Evolutionary conservation across 257 asterid genomes (phyloP).

Genomic region (Cinchona pubescens): DNA sequence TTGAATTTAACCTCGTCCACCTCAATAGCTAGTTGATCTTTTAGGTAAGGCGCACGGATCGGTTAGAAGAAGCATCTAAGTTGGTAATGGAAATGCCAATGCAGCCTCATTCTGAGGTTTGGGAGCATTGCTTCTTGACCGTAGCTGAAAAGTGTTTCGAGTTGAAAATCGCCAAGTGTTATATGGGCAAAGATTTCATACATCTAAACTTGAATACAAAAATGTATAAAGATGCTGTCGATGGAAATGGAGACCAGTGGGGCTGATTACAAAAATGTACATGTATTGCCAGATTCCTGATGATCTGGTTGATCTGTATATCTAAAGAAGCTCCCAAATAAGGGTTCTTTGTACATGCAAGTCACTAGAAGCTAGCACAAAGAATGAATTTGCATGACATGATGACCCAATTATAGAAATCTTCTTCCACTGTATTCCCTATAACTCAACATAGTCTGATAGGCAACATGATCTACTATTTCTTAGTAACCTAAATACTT

Average conservation of each 20-base stretch:
- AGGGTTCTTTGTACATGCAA: not conserved
- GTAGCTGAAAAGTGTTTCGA: constrained; percentile 66
- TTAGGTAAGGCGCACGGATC: constrained; percentile 75
- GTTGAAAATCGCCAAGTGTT: too few relatives aligned
- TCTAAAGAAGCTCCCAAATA: not conserved
- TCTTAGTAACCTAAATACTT: constrained; percentile 40
- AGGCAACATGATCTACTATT: not conserved
- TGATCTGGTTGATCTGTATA: constrained; percentile 4
- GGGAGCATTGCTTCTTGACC: constrained; percentile 89
- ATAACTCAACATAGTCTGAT: not conserved
- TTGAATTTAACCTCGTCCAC: too few relatives aligned
- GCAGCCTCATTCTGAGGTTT: constrained; percentile 76
- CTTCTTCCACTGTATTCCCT: not conserved
- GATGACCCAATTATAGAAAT: not conserved
- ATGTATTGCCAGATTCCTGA: not conserved
- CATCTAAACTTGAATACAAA: not conserved
- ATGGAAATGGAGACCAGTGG: not conserved
- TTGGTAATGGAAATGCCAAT: constrained; percentile 65
- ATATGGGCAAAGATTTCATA: not conserved
- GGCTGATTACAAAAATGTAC: not conserved
- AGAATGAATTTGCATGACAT: not conserved
- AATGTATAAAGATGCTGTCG: not conserved
- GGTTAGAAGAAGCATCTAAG: constrained; percentile 63
- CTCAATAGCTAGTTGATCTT: too few relatives aligned
- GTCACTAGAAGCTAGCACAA: not conserved